Percentiles rank a stretch among this genome's conserved stretches.
These are phyloP conservation scores for Coemansia sp. DNA, from an alignment of 192 early-diverging fungal species.

Conservation along the genomic window DNA sequence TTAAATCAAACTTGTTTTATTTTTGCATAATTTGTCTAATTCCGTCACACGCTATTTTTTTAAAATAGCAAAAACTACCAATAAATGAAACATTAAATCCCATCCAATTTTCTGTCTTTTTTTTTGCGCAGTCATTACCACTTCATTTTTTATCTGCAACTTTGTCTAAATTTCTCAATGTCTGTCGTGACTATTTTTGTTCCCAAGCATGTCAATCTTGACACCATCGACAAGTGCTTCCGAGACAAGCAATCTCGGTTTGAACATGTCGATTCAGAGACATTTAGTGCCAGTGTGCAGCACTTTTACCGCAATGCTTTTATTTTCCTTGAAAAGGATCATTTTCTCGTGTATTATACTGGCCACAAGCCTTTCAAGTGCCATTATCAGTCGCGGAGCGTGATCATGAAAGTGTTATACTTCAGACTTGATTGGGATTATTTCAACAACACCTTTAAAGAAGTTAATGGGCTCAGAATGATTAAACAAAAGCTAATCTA, in stretches of 20 bases:
- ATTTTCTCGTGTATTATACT: neutral
- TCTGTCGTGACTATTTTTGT: neutral
- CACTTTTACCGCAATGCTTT: neutral
- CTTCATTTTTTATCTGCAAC: no score
- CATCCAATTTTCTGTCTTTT: no score
- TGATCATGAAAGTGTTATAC: neutral
- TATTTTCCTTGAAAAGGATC: constrained; percentile 5
- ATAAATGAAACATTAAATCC: no score
- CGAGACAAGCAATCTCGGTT: neutral
- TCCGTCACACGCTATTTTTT: no score
- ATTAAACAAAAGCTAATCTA: neutral
- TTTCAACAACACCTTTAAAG: neutral
- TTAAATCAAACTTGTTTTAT: no score
- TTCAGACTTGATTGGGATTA: no score
- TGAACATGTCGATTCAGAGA: neutral
- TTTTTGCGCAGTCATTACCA: no score
- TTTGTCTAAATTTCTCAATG: no score
- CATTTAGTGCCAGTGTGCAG: neutral
- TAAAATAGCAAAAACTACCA: no score
- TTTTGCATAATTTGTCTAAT: no score
- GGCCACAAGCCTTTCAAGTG: constrained; percentile 5
- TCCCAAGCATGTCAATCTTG: constrained; percentile 5
- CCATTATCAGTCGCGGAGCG: constrained; percentile 6
- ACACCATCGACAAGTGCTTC: neutral
- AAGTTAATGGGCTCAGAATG: neutral